Evolutionary conservation across 169 alveolate species (phyloP).

Genomic region (Plasmodium adleri): DNA sequence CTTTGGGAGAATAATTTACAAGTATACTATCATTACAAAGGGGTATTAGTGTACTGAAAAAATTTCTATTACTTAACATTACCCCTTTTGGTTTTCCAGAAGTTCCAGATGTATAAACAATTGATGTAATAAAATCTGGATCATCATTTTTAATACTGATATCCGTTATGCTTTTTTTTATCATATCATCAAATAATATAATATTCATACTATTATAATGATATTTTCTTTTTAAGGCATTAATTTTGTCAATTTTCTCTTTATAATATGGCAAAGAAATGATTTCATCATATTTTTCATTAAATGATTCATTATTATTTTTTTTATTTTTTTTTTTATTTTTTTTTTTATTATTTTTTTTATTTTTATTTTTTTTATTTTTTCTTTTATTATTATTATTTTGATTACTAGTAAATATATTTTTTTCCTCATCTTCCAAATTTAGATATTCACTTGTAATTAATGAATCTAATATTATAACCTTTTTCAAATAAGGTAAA

Average conservation of each 20-base stretch:
- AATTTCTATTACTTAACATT: conserved; percentile 89
- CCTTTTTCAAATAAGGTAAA: conserved; percentile 32
- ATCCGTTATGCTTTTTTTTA: background rate
- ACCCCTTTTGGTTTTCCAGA: conserved; percentile 99
- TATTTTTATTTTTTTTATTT: too few species aligned
- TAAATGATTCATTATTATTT: background rate
- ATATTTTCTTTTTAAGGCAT: background rate
- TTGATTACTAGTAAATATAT: background rate
- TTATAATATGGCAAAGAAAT: background rate
- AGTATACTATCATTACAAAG: background rate
- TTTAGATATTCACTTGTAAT: background rate
- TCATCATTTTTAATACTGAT: background rate
- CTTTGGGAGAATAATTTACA: background rate
- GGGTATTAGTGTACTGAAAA: conserved; percentile 24
- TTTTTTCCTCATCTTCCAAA: background rate
- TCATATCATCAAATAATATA: background rate
- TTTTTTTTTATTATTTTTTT: too few species aligned
- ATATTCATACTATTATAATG: background rate
- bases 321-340: too few species aligned
- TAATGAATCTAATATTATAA: conserved; percentile 23
- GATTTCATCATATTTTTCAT: background rate
- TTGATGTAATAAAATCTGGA: conserved; percentile 89
- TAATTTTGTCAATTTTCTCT: background rate
- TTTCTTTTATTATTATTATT: background rate
- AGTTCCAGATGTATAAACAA: conserved; percentile 98